Percentiles rank a stretch among this genome's conserved stretches.
These are phyloP conservation scores for Rhizoclosmatium globosum DNA, from an alignment of 192 early-diverging fungal species.

Conservation along the genomic window DNA sequence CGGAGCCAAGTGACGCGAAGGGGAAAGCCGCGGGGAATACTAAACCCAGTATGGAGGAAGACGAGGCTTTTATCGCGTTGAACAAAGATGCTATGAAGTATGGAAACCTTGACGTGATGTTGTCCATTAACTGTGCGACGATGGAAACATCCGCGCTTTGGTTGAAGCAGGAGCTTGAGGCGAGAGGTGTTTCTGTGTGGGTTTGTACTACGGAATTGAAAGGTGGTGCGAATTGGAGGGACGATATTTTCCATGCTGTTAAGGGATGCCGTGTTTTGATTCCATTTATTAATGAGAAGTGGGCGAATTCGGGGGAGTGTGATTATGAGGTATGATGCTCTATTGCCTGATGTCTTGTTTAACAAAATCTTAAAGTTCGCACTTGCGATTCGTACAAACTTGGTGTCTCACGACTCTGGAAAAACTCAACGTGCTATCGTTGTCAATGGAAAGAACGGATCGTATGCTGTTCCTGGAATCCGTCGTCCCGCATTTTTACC, in stretches of 20 bases:
- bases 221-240: slow-evolving; percentile 29
- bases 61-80: slow-evolving; percentile 18
- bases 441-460: background rate
- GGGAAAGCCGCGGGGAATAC: too few species aligned
- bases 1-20: too few species aligned
- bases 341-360: too few species aligned
- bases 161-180: slow-evolving; percentile 28
- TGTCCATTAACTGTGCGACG: slow-evolving; percentile 29
- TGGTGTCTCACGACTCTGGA: slow-evolving; percentile 34
- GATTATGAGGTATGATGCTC: slow-evolving; percentile 22
- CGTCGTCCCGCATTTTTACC: slow-evolving; percentile 27
- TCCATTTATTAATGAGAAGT: slow-evolving; percentile 27
- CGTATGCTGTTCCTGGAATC: slow-evolving; percentile 20
- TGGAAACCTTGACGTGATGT: slow-evolving; percentile 19
- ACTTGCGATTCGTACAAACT: slow-evolving; percentile 30
- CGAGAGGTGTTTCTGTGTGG: slow-evolving; percentile 35
- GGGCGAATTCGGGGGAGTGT: slow-evolving; percentile 37
- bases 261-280: slow-evolving; percentile 32
- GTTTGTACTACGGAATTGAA: slow-evolving; percentile 22
- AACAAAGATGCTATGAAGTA: slow-evolving; percentile 16
- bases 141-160: slow-evolving; percentile 29
- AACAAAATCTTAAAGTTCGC: too few species aligned
- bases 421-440: slow-evolving; percentile 9
- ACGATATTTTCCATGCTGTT: slow-evolving; percentile 27
- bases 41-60: background rate